Conservation (phyloP, 768 basidiomycete species). For the Floccularia luteovirens region DNA sequence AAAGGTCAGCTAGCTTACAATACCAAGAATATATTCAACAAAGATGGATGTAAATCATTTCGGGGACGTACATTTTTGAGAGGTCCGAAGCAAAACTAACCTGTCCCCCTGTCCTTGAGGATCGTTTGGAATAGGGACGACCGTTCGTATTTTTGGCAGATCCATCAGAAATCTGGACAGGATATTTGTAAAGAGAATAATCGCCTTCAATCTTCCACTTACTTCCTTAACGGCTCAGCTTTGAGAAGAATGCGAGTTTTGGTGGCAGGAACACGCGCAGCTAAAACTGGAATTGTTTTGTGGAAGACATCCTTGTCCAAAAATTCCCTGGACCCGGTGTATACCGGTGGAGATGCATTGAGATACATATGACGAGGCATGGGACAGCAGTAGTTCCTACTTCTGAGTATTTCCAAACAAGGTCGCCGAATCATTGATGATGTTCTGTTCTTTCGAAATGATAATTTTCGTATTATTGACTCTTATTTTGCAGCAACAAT, state of each 20-base stretch:
- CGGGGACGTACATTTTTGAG: conserved; percentile 52
- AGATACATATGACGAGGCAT: conserved; percentile 33
- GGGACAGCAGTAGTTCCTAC: neutral
- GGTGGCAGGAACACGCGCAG: conserved; percentile 50
- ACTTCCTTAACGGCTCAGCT: conserved; percentile 55
- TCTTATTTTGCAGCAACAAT: no score
- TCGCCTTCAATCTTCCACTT: conserved; percentile 10
- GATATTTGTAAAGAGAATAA: conserved; percentile 5
- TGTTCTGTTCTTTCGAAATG: no score
- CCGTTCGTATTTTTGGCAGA: conserved; percentile 58
- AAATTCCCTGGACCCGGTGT: conserved; percentile 38
- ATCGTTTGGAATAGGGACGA: conserved; percentile 43
- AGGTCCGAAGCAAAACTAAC: conserved; percentile 60
- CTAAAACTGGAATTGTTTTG: conserved; percentile 60
- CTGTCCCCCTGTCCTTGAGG: conserved; percentile 33
- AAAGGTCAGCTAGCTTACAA: conserved; percentile 62
- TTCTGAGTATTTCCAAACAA: neutral
- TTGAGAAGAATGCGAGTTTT: conserved; percentile 51
- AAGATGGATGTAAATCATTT: conserved; percentile 1
- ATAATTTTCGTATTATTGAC: no score
- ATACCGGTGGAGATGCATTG: conserved; percentile 32
- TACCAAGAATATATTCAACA: conserved; percentile 11
- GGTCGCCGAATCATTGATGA: neutral
- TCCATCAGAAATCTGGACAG: conserved; percentile 51
- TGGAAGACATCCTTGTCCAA: conserved; percentile 63